These are phyloP conservation scores for Paramecium bursaria DNA, from an alignment of 73 alveolate species.

Conservation along the genomic window DNA sequence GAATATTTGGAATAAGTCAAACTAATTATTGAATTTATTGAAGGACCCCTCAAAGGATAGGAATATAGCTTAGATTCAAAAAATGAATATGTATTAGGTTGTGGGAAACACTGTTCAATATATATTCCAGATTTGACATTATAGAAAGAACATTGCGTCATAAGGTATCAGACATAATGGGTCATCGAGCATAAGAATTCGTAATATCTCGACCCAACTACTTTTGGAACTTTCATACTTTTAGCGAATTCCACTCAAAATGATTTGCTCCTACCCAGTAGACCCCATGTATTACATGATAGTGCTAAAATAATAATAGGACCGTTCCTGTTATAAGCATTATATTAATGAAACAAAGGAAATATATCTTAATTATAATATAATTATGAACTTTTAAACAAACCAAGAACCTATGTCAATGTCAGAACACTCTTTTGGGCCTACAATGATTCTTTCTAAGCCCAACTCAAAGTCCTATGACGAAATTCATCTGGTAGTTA, in stretches of 20 bases:
- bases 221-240: conserved; percentile 20
- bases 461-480: background rate
- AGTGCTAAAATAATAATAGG: conserved; percentile 19
- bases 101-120: conserved; percentile 15
- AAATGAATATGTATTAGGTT: conserved; percentile 53
- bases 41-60: conserved; percentile 29
- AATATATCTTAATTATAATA: background rate
- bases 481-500: background rate
- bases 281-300: conserved; percentile 52
- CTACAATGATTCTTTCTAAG: background rate
- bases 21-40: conserved; percentile 6
- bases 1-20: background rate
- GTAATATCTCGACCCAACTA: conserved; percentile 28
- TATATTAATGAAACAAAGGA: conserved; percentile 3
- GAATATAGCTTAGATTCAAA: background rate
- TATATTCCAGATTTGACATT: conserved; percentile 29
- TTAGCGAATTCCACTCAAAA: conserved; percentile 4
- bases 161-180: background rate
- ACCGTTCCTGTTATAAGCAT: conserved; percentile 23
- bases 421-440: background rate
- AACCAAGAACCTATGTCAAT: background rate
- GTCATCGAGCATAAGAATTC: conserved; percentile 3
- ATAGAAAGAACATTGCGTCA: conserved; percentile 43
- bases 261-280: conserved; percentile 18
- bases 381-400: background rate